These are phyloP conservation scores for Bjerkandera adusta DNA, from an alignment of 1,284 basidiomycete species.

Conservation along the genomic window DNA sequence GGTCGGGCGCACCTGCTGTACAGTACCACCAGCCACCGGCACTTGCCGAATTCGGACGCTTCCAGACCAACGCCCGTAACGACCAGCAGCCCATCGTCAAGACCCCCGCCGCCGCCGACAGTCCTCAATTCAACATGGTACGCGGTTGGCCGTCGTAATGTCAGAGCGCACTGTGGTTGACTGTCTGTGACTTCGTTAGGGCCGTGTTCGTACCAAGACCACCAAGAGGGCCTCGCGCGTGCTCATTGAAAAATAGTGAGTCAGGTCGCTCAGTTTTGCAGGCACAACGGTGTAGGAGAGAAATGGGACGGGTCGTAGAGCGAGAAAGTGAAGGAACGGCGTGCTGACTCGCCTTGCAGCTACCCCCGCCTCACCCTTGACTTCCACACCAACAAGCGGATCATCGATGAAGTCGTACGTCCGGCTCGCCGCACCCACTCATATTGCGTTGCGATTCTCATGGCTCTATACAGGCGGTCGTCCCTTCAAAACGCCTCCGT, in stretches of 20 bases:
- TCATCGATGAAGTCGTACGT: conserved; percentile 97
- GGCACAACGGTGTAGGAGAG: not conserved
- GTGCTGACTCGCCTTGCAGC: conserved; percentile 38
- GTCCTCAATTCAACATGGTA: conserved; percentile 27
- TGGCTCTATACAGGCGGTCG: conserved; percentile 70
- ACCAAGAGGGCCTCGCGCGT: conserved; percentile 99
- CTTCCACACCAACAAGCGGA: conserved; percentile 99
- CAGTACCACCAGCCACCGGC: conserved; percentile 19
- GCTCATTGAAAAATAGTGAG: conserved; percentile 99
- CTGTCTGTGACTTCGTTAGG: conserved; percentile 63
- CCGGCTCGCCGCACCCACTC: not conserved
- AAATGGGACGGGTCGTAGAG: conserved; percentile 1
- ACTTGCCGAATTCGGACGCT: conserved; percentile 14
- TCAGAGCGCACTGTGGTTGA: conserved; percentile 14
- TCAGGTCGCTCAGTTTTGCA: conserved; percentile 24
- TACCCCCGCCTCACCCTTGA: conserved; percentile 96
- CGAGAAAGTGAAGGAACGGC: not conserved
- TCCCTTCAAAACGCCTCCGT: conserved; percentile 97
- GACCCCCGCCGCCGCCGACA: conserved; percentile 24
- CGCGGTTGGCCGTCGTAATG: conserved; percentile 13
- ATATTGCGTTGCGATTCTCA: not conserved
- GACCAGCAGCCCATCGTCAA: conserved; percentile 25
- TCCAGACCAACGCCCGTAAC: conserved; percentile 11
- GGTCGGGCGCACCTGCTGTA: conserved; percentile 15
- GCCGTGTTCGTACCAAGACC: conserved; percentile 99